A percentile compares a stretch with the other conserved stretches of the same genome.
phyloP scores from a whole-genome alignment of 176 grass and related monocot species.

The Carex kokanica region DNA sequence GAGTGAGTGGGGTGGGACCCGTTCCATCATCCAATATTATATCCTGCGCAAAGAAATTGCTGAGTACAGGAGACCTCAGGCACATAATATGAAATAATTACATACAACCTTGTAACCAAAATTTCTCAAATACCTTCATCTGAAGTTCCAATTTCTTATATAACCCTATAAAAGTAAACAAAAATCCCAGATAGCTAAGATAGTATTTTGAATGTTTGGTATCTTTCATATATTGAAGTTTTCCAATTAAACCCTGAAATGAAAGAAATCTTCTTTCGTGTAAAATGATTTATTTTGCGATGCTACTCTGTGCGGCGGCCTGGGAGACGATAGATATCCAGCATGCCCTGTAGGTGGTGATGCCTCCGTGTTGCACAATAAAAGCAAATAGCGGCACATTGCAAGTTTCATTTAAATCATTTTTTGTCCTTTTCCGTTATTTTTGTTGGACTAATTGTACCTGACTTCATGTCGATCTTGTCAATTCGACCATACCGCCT shows the following conservation, averaged over 20 bases:
- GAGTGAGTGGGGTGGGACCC: conserved; percentile 52
- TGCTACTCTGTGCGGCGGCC: not conserved
- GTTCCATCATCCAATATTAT: conserved; percentile 89
- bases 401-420: not conserved
- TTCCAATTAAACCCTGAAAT: conserved; percentile 2
- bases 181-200: not conserved
- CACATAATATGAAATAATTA: conserved; percentile 40
- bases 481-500: conserved; percentile 85
- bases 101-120: conserved; percentile 40
- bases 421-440: not conserved
- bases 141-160: conserved; percentile 31
- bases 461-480: conserved; percentile 96
- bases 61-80: conserved; percentile 76
- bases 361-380: not conserved
- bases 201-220: not conserved
- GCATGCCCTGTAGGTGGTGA: not conserved
- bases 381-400: not conserved
- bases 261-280: not conserved
- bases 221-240: conserved; percentile 21
- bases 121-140: conserved; percentile 32
- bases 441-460: conserved; percentile 33
- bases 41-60: conserved; percentile 99
- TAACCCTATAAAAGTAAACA: conserved; percentile 5
- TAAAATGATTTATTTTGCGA: not conserved
- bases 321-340: not conserved